Base-by-base conservation (phyloP, 2,329 filamentous ascomycete genomes). In the Hypoxylon sp. region DNA sequence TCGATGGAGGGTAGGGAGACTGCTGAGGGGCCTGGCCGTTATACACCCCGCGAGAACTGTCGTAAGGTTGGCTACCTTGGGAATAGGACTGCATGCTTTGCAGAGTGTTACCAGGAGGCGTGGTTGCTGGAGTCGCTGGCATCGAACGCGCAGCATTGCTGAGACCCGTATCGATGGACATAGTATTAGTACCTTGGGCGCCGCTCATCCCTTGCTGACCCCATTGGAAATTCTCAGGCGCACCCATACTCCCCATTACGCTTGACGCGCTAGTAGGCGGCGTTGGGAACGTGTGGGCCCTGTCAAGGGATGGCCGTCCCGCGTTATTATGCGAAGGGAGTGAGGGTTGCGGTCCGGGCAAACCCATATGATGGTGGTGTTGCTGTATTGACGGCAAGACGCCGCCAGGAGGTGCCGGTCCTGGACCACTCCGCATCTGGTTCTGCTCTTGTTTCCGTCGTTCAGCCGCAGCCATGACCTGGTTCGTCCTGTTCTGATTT, bases 241-340 rank as follows among this genome's bases (percentile, higher is more conserved):
- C 86, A 46, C 89, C 89, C 85, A 97, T 93, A 65, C 86, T 80
- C 81, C 82, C 84, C 80, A 89, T 93, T 46, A 96, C 88, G 78
- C 93, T 93, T 0, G 93, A 96, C n/a, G 93, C 92, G 77, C 93
- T 97, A 0, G 94, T 93, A 1, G 95, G 94, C 33, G 95, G 95
- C 2, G 95, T 97, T 2, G 95, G 94, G 79, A 97, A 97, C 1
- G 93, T 97, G 77, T 97, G 92, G 14, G 93, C 91, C 54, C 95
- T 89, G 68, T 97, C 94, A 36, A 97, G 81, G 5, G 87, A 84
- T 6, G 93, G 93, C 44, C 95, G 89, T 52, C 88, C 87, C 74
- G 93, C 88, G 81, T 76, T 89, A 80, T 87, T 87, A 73, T 95
- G 92, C 16, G 92, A 88, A 0, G 86, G 81, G 44, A 89, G 77